These are phyloP conservation scores for Salmacisia buchloeana DNA, from an alignment of 1,284 basidiomycete genomes.

Conservation along the genomic window DNA sequence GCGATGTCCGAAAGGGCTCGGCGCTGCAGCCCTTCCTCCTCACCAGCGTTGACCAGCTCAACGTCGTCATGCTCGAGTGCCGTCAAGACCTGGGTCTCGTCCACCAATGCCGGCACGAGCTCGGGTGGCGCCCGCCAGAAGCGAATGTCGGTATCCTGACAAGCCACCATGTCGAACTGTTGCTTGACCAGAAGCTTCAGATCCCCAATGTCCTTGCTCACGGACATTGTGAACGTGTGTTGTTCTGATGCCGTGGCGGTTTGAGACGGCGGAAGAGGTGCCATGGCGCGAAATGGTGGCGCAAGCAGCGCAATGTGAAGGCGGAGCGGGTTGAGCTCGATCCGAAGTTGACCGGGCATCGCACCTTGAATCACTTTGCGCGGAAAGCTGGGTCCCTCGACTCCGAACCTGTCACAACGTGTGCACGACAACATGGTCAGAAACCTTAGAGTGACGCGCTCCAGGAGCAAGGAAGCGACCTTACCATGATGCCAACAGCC, in stretches of 20 bases:
- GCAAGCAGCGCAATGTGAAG: conserved; percentile 59
- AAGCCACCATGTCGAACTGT: conserved; percentile 18
- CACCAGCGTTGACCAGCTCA: conserved; percentile 31
- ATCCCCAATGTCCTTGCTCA: conserved; percentile 28
- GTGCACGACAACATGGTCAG: conserved; percentile 52
- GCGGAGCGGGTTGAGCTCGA: conserved; percentile 73
- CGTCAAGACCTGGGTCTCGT: conserved; percentile 9
- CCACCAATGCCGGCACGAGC: conserved; percentile 16
- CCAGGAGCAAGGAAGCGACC: conserved; percentile 54
- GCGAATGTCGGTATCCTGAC: conserved; percentile 26
- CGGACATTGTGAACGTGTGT: conserved; percentile 27
- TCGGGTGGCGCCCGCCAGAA: conserved; percentile 27
- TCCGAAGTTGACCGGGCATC: conserved; percentile 53
- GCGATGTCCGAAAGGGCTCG: conserved; percentile 20
- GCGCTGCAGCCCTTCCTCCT: conserved; percentile 32
- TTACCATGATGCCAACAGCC: conserved; percentile 60
- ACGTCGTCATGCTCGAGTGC: conserved; percentile 21
- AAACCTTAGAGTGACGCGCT: conserved; percentile 10
- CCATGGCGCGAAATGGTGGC: conserved; percentile 24
- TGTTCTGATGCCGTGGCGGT: conserved; percentile 32
- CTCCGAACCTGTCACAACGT: conserved; percentile 59
- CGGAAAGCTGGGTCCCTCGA: conserved; percentile 58
- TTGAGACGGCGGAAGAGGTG: conserved; percentile 12
- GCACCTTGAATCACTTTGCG: conserved; percentile 61
- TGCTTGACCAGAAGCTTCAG: conserved; percentile 34